Evolutionary conservation across 2,329 filamentous ascomycete species (phyloP), one percentile per base, ranked within the genome.

Genomic region (Decorospora gaudefroyi): DNA sequence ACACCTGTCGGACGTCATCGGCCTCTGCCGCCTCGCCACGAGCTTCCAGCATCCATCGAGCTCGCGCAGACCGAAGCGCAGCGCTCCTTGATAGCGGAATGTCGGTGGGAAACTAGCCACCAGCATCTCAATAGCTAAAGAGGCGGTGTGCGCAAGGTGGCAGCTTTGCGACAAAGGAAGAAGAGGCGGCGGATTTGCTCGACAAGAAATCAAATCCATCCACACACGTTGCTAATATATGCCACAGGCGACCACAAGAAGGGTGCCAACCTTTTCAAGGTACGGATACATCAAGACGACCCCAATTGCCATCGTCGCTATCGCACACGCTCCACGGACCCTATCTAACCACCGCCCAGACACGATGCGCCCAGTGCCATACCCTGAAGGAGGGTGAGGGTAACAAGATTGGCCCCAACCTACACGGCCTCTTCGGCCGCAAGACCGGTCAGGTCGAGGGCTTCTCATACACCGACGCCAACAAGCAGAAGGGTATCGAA

Each of bases 211-310:
- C 21, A 10, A 49, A 25, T 39, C 17, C 8, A 44, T 32, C 43
- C 38, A 45, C 31, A 42, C 28, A 48, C 18, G 30, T 17, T 15
- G 44, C 62, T 69, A 47, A 69, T 59, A 43, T 46, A 41, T 44
- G 36, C 42, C 13, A 53, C 70, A 96, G 91, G 90, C 82, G 90
- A 96, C 77, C 70, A 80, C 71, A 90, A 91, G 82, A 96, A 96
- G 87, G 92, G 92, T 83, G 92, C 90, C 77, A 88, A 86, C 82
- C 89, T 97, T 74, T 97, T 97, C 90, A 96, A 96, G 85, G 78
- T 79, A 70, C 63, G 67, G 46, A 40, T 31, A 48, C 13, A 11
- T 19, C 11, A 9, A 23, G 6, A 34, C 22, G 13, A 19, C 12
- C 16, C 22, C 21, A 26, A 33, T 32, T 41, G 37, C 33, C 36